phyloP scores from a whole-genome alignment of 148 eudicot species.

The Mesembryanthemum crystallinum region DNA sequence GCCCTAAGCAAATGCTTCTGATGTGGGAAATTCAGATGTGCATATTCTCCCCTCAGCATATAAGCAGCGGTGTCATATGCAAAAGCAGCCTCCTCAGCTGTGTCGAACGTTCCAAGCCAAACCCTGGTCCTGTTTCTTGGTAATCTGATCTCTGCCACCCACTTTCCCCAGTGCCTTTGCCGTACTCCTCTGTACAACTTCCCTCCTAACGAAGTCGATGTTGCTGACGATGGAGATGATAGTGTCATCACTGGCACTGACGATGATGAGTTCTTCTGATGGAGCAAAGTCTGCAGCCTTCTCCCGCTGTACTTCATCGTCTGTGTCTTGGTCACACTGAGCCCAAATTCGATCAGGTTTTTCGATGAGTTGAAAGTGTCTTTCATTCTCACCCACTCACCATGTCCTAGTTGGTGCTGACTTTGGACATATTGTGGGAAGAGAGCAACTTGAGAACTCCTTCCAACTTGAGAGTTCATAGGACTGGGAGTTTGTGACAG shows the following conservation, averaged over 20 bases:
- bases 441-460: conserved; percentile 12
- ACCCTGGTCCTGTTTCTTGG: conserved; percentile 85
- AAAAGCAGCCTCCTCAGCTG: conserved; percentile 87
- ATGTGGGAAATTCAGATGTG: conserved; percentile 83
- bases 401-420: conserved; percentile 23
- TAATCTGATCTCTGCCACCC: conserved; percentile 93
- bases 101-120: conserved; percentile 89
- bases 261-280: conserved; percentile 2
- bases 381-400: conserved; percentile 41
- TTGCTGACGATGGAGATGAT: conserved; percentile 10
- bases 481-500: conserved; percentile 4
- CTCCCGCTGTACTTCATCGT: conserved; percentile 48
- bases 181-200: conserved; percentile 86
- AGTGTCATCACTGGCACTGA: background rate
- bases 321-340: conserved; percentile 47
- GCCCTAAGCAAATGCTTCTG: conserved; percentile 65
- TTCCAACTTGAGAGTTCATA: background rate
- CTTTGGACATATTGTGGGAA: conserved; percentile 24
- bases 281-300: conserved; percentile 19
- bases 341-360: conserved; percentile 38
- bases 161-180: conserved; percentile 98
- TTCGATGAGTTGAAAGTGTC: conserved; percentile 30
- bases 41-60: conserved; percentile 79
- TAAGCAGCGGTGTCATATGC: conserved; percentile 96
- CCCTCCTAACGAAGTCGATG: conserved; percentile 32